Conservation (phyloP, 148 eudicot genomes). For the Selenicereus undatus region DNA sequence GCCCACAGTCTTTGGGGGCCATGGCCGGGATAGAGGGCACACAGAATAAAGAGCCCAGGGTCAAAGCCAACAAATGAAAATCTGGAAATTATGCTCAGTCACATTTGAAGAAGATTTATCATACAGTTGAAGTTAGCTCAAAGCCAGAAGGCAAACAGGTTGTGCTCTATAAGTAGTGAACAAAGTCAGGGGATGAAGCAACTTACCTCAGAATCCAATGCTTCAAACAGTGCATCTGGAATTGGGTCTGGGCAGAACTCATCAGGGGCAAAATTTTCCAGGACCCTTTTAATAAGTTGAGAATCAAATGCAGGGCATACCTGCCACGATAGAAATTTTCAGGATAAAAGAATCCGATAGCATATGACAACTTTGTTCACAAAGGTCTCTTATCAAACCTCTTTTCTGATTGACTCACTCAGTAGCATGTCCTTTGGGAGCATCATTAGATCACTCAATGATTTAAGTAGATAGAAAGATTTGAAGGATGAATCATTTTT, state of each 20-base stretch:
- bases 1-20: too few species aligned
- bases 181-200: not conserved
- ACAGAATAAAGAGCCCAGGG: too few species aligned
- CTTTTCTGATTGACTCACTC: constrained; percentile 60
- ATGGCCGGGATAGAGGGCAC: too few species aligned
- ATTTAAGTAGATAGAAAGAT: constrained; percentile 72
- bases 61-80: too few species aligned
- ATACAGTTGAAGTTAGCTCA: too few species aligned
- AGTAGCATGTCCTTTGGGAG: constrained; percentile 98
- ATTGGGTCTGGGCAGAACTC: constrained; percentile 84
- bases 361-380: not conserved
- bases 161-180: not conserved
- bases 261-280: constrained; percentile 72
- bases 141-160: too few species aligned
- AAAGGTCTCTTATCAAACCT: constrained; percentile 41
- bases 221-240: constrained; percentile 64
- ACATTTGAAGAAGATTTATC: too few species aligned
- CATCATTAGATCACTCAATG: constrained; percentile 97
- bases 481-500: constrained; percentile 43
- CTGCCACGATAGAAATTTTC: constrained; percentile 27
- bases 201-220: constrained; percentile 68
- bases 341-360: not conserved
- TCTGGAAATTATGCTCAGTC: too few species aligned
- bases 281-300: constrained; percentile 63
- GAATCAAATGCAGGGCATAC: constrained; percentile 82